phyloP scores from a whole-genome alignment of 352 stramenopile species.

The Phytophthora hibernalis region DNA sequence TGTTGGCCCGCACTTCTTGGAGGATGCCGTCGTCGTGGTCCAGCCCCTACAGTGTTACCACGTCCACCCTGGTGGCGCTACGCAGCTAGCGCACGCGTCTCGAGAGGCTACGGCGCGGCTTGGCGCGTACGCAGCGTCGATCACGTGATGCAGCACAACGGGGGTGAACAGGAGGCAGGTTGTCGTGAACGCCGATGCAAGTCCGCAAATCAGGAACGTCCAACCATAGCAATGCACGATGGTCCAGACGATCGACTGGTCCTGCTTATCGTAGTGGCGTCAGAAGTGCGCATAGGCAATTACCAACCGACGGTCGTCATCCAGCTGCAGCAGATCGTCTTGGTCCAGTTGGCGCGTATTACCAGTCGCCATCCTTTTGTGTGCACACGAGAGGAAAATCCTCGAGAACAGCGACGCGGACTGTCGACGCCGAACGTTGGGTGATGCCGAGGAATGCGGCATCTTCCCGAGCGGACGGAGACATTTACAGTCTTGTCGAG shows the following conservation, averaged over 20 bases:
- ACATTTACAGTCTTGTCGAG: too few species aligned
- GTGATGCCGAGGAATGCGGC: slow-evolving; percentile 10
- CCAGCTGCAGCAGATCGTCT: slow-evolving; percentile 47
- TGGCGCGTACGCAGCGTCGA: slow-evolving; percentile 19
- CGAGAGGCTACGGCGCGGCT: slow-evolving; percentile 20
- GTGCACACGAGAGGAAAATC: slow-evolving; percentile 46
- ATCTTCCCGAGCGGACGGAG: slow-evolving; percentile 5
- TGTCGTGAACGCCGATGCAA: too few species aligned
- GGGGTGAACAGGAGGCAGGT: too few species aligned
- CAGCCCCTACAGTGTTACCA: slow-evolving; percentile 64
- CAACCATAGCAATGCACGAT: too few species aligned
- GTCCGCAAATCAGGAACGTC: too few species aligned
- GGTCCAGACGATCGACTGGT: too few species aligned
- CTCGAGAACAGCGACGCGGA: slow-evolving; percentile 23
- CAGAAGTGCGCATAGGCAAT: slow-evolving; percentile 32
- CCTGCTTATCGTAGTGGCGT: slow-evolving; percentile 13
- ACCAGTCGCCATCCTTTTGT: slow-evolving; percentile 44
- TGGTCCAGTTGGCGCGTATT: slow-evolving; percentile 47
- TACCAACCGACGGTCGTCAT: slow-evolving; percentile 24
- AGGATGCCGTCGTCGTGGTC: slow-evolving; percentile 71
- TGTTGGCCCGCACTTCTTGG: slow-evolving; percentile 54
- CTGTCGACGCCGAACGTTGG: neutral
- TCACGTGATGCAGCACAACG: too few species aligned
- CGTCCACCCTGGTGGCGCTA: slow-evolving; percentile 46
- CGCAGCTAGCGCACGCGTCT: slow-evolving; percentile 32